Evolutionary conservation across 352 stramenopile species (phyloP).

Genomic region (Phytophthora sansomeana): DNA sequence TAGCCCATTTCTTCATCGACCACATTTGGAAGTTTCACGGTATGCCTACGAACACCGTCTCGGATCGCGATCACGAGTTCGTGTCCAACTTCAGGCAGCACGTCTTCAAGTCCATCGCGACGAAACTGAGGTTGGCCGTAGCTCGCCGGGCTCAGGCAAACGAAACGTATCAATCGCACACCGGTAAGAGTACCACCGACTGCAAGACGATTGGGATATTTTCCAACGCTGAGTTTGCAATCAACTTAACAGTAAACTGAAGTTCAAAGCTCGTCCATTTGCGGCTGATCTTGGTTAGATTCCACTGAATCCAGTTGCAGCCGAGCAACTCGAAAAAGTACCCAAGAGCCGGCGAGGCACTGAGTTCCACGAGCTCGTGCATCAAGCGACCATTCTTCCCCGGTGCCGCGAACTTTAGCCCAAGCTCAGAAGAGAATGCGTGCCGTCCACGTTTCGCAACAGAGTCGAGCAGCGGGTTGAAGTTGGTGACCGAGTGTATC

Average conservation of each 20-base stretch:
- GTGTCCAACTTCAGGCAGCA: too few relatives aligned
- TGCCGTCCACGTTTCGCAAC: slow-evolving; percentile 16
- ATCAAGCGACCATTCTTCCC: slow-evolving; percentile 4
- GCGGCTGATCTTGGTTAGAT: slow-evolving; percentile 11
- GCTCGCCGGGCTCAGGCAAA: too few relatives aligned
- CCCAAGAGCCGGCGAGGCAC: neutral
- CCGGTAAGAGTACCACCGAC: too few relatives aligned
- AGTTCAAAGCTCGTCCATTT: slow-evolving; percentile 12
- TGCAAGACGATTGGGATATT: slow-evolving; percentile 31
- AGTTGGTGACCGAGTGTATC: slow-evolving; percentile 14
- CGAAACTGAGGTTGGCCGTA: too few relatives aligned
- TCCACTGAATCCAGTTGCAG: neutral
- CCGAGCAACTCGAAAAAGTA: neutral
- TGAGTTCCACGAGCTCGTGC: slow-evolving; percentile 7
- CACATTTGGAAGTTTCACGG: too few relatives aligned
- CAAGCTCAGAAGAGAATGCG: slow-evolving; percentile 22
- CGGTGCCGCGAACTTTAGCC: slow-evolving; percentile 5
- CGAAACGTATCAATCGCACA: too few relatives aligned
- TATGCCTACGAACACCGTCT: too few relatives aligned
- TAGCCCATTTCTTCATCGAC: too few relatives aligned
- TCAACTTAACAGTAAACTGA: slow-evolving; percentile 1
- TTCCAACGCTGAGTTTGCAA: slow-evolving; percentile 2
- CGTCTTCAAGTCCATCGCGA: too few relatives aligned
- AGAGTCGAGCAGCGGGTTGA: slow-evolving; percentile 22
- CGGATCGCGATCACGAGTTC: too few relatives aligned